These are phyloP conservation scores for Leucoagaricus sp. DNA, from an alignment of 1,284 basidiomycete genomes.

Conservation along the genomic window DNA sequence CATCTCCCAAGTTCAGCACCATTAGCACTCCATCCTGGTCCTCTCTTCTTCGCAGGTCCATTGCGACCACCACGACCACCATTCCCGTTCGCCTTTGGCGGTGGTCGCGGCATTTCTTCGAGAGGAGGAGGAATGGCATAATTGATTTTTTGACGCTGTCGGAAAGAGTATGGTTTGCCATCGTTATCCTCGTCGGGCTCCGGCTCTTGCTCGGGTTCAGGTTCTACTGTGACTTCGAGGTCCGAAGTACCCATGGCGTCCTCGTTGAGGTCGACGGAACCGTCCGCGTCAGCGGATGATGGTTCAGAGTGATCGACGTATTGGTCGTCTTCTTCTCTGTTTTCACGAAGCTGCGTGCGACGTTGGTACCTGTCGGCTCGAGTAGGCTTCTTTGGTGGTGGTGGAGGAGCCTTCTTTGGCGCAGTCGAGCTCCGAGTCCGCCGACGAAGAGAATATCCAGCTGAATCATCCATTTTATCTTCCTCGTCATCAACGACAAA, in stretches of 20 bases:
- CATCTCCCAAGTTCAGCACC: slow-evolving; percentile 74
- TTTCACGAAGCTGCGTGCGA: slow-evolving; percentile 18
- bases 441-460: slow-evolving; percentile 3
- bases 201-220: slow-evolving; percentile 39
- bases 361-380: slow-evolving; percentile 31
- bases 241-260: slow-evolving; percentile 62
- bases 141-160: slow-evolving; percentile 67
- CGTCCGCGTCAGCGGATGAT: slow-evolving; percentile 23
- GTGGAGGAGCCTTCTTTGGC: slow-evolving; percentile 17
- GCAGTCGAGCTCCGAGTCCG: neutral
- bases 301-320: slow-evolving; percentile 40
- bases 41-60: slow-evolving; percentile 39
- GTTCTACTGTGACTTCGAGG: slow-evolving; percentile 44
- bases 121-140: slow-evolving; percentile 78
- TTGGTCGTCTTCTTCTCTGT: slow-evolving; percentile 50
- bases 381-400: slow-evolving; percentile 22
- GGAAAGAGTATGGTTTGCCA: slow-evolving; percentile 63
- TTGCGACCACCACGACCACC: slow-evolving; percentile 31
- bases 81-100: slow-evolving; percentile 34
- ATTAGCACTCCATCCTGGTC: slow-evolving; percentile 73
- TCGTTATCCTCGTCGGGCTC: slow-evolving; percentile 46
- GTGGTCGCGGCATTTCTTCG: slow-evolving; percentile 59
- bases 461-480: slow-evolving; percentile 26
- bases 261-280: slow-evolving; percentile 49
- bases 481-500: slow-evolving; percentile 37